Base-by-base conservation (phyloP, 257 asterid species). In the Primulina tabacum region DNA sequence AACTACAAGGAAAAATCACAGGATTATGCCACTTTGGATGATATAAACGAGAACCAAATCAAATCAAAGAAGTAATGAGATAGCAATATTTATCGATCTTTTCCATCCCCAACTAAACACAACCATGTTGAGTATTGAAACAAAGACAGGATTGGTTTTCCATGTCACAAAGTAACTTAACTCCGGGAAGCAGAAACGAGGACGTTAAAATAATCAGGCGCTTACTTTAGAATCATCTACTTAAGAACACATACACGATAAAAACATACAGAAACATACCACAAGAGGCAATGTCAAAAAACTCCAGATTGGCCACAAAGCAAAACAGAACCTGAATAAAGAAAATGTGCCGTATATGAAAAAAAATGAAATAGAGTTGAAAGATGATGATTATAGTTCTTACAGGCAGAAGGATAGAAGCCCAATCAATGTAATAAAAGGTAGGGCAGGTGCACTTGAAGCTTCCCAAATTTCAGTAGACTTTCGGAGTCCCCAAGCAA, bases 221-320 rank as follows among this genome's bases (percentile, higher is more conserved):
- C 21, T 53, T 4, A 35, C 62, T 43, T 57, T 1, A 8, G 29
- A 16, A 29, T 32, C 63, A 29, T 16, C 62, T 10, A 32, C 40
- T 32, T 17, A 29, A 55, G 50, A 68, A n/a, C 17, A 6, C 34
- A 33, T 56, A 50, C 58, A 69, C 1, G n/a, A 14, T 33, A 18
- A 64, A 24, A 40, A 21, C 43, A 60, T 29, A 1, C 52, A 73
- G 71, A 65, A 33, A 60, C 71, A 24, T 79, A 86, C 89, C 89
- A 86, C 81, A 37, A 86, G 91, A 18, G 87, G 91, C 58, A 86
- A 72, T 73, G 85, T 82, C 78, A 86, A 77, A 74, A 86, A 81
- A 75, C 83, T 74, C 88, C 88, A 86, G 64, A 86, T 83, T 60
- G 91, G 91, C 91, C 91, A 86, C 73, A 86, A 64, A 71, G 91